These are phyloP conservation scores for Trichosporon sp. DNA, from an alignment of 1,284 basidiomycete species.

Conservation along the genomic window DNA sequence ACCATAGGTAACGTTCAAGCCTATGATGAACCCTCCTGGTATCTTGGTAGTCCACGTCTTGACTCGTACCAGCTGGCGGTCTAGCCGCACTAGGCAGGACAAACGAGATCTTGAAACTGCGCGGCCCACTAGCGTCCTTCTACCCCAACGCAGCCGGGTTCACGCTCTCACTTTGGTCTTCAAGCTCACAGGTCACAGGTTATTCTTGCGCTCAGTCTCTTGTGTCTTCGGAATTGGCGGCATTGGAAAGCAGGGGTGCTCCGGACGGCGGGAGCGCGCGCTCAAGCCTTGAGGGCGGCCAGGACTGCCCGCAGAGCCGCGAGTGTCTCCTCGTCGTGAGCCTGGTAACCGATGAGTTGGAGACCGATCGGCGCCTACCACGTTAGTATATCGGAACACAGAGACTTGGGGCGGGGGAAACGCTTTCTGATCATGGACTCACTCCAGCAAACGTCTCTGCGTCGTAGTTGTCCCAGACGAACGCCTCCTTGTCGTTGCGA, in stretches of 20 bases:
- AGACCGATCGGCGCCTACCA: conserved; percentile 11
- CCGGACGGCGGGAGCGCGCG: not conserved
- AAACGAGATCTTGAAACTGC: not conserved
- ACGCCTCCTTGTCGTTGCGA: conserved; percentile 48
- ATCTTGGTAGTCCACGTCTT: not conserved
- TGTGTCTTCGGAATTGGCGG: not conserved
- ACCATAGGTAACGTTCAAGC: not conserved
- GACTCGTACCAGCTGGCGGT: not conserved
- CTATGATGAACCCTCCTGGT: not conserved
- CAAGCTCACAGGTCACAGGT: not conserved
- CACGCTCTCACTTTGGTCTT: not conserved
- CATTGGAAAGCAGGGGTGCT: not conserved
- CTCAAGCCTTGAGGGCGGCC: not conserved
- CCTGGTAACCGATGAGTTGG: conserved; percentile 16
- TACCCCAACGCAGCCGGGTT: not conserved
- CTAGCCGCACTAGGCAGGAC: not conserved
- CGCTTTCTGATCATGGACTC: conserved; percentile 51
- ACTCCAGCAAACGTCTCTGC: conserved; percentile 19
- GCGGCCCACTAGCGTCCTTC: not conserved
- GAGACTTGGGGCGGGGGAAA: too few species aligned
- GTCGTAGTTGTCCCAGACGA: conserved; percentile 29
- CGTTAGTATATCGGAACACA: not conserved
- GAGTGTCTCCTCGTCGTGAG: conserved; percentile 16
- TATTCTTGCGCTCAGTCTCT: not conserved
- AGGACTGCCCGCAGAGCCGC: conserved; percentile 48